Evolutionary conservation across 2,329 filamentous ascomycete species (phyloP).

Genomic region (Xylariaceae sp.): DNA sequence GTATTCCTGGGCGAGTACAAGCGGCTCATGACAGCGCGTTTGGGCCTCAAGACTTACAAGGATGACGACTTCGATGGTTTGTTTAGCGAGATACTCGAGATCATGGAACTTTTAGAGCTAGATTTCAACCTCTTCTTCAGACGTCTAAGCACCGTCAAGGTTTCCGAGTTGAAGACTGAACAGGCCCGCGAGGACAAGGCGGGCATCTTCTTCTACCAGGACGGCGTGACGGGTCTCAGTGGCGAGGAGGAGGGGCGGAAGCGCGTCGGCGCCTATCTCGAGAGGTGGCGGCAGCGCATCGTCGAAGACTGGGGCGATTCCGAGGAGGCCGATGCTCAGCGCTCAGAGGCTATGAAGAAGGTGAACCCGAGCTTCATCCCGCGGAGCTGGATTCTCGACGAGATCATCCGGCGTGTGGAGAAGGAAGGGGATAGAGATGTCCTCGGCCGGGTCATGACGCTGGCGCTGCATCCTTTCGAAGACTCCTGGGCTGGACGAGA

Average conservation of each 20-base stretch:
- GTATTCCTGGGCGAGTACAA: conserved; percentile 90
- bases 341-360: conserved; percentile 69
- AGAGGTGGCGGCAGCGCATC: conserved; percentile 66
- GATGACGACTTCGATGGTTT: conserved; percentile 73
- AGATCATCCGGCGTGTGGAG: conserved; percentile 85
- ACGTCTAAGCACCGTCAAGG: conserved; percentile 58
- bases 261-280: conserved; percentile 72
- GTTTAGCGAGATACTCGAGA: conserved; percentile 78
- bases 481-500: conserved; percentile 61
- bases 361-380: conserved; percentile 94
- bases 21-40: conserved; percentile 69
- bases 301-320: conserved; percentile 67
- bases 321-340: conserved; percentile 49
- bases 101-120: conserved; percentile 72
- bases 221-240: conserved; percentile 55
- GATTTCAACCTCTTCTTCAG: conserved; percentile 97
- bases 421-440: conserved; percentile 77
- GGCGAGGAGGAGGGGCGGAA: conserved; percentile 60
- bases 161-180: conserved; percentile 59
- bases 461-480: conserved; percentile 78
- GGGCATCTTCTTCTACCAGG: conserved; percentile 71
- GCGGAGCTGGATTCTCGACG: conserved; percentile 86
- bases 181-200: conserved; percentile 60
- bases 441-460: conserved; percentile 69
- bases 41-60: conserved; percentile 67